Evolutionary conservation across 1,139 yeast genomes (phyloP), one percentile per base, ranked within the genome.

Genomic region (Trichomonascaceae sp.): DNA sequence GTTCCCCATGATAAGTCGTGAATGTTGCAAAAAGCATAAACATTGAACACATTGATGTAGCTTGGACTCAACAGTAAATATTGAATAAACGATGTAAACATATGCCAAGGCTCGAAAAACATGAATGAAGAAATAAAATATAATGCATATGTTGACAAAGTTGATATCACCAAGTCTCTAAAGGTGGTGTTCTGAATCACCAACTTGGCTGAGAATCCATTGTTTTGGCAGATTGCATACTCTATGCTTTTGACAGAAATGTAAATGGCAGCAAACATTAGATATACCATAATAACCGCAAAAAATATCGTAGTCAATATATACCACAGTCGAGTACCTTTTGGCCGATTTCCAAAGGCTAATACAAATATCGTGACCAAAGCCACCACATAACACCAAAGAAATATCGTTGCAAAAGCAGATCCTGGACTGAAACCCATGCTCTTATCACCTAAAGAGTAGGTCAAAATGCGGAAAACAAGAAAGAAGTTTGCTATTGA

Each of bases 1-100:
- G 97, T 91, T 71, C 97, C 97, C 97, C 97, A 91, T 0, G 96
- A 86, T 52, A 90, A 96, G 75, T 90, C 97, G 72, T 90, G 96
- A 4, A 96, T 89, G 67, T 87, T 87, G 74, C 95, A 86, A 69
- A 87, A 87, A 6, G 95, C 88, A 67, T 87, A 87, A 56, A 87
- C 89, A 65, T 86, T 87, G 64, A 87, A 75, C 52, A 87, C 86
- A 65, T 87, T 87, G 68, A 85, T 81, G 69, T 87, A 87, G 1
- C 87, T 79, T 1, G 95, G 95, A 47, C 88, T 82, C 55, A 87
- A 71, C 56, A 87, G 71, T 54, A 87, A 71, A 65, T 87, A 87
- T 68, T 87, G 95, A 19, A 77, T 62, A 66, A 86, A 84, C 52
- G 87, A 81, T 1, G 93, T 85, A 57, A 84, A 67, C 86, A 87